Percentiles rank a stretch among this genome's conserved stretches.
Evolutionary conservation across 2,329 filamentous ascomycete genomes (phyloP).

Genomic region (Talaromyces atroroseus): DNA sequence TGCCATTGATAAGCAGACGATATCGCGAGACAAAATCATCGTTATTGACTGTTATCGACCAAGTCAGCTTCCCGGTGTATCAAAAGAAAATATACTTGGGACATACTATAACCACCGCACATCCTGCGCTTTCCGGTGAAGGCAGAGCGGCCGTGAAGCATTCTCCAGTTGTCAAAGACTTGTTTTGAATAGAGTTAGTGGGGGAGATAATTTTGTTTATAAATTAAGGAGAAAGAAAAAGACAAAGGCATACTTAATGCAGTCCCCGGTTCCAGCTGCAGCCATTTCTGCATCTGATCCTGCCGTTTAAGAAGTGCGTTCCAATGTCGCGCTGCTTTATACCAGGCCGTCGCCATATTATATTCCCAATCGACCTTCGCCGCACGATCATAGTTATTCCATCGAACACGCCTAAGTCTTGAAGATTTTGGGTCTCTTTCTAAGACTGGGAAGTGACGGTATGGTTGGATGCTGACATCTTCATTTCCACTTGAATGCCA

Average conservation of each 20-base stretch:
- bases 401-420: constrained; percentile 63
- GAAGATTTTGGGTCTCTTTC: constrained; percentile 48
- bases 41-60: constrained; percentile 55
- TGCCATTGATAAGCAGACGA: constrained; percentile 62
- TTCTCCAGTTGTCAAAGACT: constrained; percentile 96
- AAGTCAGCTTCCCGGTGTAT: neutral
- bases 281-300: constrained; percentile 61
- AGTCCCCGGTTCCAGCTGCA: constrained; percentile 72
- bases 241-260: constrained; percentile 59
- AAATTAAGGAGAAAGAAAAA: neutral
- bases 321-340: constrained; percentile 71
- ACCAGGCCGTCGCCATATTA: constrained; percentile 60
- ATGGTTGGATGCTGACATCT: constrained; percentile 72
- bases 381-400: constrained; percentile 90
- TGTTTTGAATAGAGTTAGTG: constrained; percentile 6
- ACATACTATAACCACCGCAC: constrained; percentile 84
- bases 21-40: constrained; percentile 77
- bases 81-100: neutral
- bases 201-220: neutral
- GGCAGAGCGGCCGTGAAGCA: constrained; percentile 76
- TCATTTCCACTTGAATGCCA: constrained; percentile 85
- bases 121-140: constrained; percentile 83
- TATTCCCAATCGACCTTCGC: constrained; percentile 54
- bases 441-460: constrained; percentile 65
- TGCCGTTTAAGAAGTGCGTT: constrained; percentile 61